Conservation (phyloP, 768 basidiomycete genomes). For the Tremella mesenterica region DNA sequence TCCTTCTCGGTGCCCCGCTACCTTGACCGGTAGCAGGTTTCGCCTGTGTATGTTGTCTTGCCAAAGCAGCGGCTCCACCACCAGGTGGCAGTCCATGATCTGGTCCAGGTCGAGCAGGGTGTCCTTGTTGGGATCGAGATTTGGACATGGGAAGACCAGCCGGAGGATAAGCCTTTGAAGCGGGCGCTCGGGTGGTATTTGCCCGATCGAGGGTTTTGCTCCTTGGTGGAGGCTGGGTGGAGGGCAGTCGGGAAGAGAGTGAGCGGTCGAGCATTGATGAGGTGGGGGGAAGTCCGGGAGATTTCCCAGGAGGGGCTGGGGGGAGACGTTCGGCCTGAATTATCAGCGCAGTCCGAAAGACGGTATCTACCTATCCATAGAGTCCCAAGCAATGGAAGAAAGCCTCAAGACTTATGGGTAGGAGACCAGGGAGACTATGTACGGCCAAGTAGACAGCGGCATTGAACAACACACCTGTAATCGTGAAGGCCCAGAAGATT, state of each 20-base stretch:
- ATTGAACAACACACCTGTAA: too few species aligned
- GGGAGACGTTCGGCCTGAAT: conserved; percentile 28
- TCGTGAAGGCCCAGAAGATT: conserved; percentile 10
- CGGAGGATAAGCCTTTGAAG: conserved; percentile 32
- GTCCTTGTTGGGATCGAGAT: conserved; percentile 44
- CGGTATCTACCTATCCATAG: too few species aligned
- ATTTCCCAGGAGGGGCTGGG: conserved; percentile 29
- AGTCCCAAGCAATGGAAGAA: too few species aligned
- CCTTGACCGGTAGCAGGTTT: conserved; percentile 46
- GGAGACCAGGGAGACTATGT: too few species aligned
- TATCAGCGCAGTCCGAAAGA: too few species aligned
- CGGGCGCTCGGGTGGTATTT: conserved; percentile 68
- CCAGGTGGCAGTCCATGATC: conserved; percentile 47
- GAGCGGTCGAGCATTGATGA: conserved; percentile 47
- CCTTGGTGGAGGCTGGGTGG: conserved; percentile 58
- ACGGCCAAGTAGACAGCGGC: too few species aligned
- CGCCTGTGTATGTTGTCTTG: conserved; percentile 28
- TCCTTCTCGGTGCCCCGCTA: conserved; percentile 70
- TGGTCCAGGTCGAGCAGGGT: conserved; percentile 5
- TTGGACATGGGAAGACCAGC: conserved; percentile 23
- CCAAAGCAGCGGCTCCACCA: conserved; percentile 52
- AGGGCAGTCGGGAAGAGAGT: conserved; percentile 66
- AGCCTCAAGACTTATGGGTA: too few species aligned
- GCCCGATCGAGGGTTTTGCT: conserved; percentile 74
- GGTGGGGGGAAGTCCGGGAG: conserved; percentile 31